A percentile compares a stretch with the other conserved stretches of the same genome.
Evolutionary conservation across 176 grass and related monocot species (phyloP).

Genomic region (Alloteropsis semialata): DNA sequence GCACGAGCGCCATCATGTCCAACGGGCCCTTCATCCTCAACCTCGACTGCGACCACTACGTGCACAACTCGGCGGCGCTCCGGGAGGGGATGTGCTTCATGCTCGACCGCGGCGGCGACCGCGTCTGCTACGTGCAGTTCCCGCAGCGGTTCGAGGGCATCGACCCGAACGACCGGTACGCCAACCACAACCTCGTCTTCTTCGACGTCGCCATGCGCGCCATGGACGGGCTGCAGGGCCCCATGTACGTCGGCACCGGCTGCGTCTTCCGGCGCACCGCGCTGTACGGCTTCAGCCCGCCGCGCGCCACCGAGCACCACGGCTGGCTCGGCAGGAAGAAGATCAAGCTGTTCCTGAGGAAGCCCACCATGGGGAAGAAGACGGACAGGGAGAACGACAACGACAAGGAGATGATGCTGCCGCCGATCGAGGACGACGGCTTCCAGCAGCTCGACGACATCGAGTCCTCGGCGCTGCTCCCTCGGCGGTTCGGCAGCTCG

Average conservation of each 20-base stretch:
- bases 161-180: conserved; percentile 82
- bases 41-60: conserved; percentile 93
- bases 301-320: conserved; percentile 84
- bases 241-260: conserved; percentile 94
- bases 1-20: conserved; percentile 90
- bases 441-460: conserved; percentile 47
- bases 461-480: conserved; percentile 61
- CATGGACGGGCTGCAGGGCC: conserved; percentile 94
- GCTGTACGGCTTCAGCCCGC: conserved; percentile 85
- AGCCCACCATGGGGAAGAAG: conserved; percentile 82
- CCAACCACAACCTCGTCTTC: conserved; percentile 97
- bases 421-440: conserved; percentile 53
- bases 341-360: conserved; percentile 75
- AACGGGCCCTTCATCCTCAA: conserved; percentile 96
- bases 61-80: conserved; percentile 73
- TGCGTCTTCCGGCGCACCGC: conserved; percentile 93
- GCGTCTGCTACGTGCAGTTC: conserved; percentile 90
- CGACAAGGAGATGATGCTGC: conserved; percentile 52
- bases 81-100: conserved; percentile 99
- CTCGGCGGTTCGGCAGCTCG: conserved; percentile 75
- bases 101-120: conserved; percentile 89
- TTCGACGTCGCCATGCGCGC: conserved; percentile 92
- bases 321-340: conserved; percentile 87
- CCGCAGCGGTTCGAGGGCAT: conserved; percentile 96
- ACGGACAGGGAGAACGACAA: conserved; percentile 44